These are phyloP conservation scores for Favolaschia claudopus DNA, from an alignment of 768 basidiomycete species.

Conservation along the genomic window DNA sequence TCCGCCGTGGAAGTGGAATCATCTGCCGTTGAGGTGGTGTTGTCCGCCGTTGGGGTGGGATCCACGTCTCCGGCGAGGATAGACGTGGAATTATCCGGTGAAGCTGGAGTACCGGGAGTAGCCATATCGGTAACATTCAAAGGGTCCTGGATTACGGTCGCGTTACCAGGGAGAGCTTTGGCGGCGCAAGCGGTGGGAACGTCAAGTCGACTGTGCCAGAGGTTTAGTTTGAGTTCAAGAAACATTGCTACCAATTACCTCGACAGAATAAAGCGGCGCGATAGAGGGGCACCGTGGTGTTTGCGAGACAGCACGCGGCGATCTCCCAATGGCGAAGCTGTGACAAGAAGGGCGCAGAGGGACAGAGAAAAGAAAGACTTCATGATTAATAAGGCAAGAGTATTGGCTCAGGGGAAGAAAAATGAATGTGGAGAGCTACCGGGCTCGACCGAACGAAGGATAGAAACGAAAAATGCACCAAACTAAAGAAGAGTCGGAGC, in stretches of 20 bases:
- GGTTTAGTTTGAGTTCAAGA: no score
- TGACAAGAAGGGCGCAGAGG: slow-evolving; percentile 37
- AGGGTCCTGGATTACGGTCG: not conserved
- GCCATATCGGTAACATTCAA: slow-evolving; percentile 25
- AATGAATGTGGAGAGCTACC: slow-evolving; percentile 42
- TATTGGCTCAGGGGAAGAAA: slow-evolving; percentile 28
- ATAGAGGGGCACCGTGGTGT: slow-evolving; percentile 37
- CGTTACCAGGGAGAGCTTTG: slow-evolving; percentile 24
- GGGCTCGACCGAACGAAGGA: slow-evolving; percentile 39
- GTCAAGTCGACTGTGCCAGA: slow-evolving; percentile 42
- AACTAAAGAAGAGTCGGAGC: not conserved
- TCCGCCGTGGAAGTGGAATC: slow-evolving; percentile 6
- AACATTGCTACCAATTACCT: no score
- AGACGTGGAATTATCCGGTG: slow-evolving; percentile 1
- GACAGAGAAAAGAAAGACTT: slow-evolving; percentile 34
- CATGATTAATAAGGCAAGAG: slow-evolving; percentile 33
- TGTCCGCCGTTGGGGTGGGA: not conserved
- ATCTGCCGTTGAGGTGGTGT: not conserved
- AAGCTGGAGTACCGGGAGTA: slow-evolving; percentile 26
- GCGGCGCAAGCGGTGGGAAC: slow-evolving; percentile 43
- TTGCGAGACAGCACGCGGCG: slow-evolving; percentile 43
- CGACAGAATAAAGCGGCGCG: slow-evolving; percentile 41
- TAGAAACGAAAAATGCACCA: slow-evolving; percentile 25
- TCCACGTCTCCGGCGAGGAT: no score
- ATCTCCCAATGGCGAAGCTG: slow-evolving; percentile 43